A percentile compares a stretch with the other conserved stretches of the same genome.
Conservation (phyloP, 2,329 filamentous ascomycete species). For the Aureobasidium sp. region DNA sequence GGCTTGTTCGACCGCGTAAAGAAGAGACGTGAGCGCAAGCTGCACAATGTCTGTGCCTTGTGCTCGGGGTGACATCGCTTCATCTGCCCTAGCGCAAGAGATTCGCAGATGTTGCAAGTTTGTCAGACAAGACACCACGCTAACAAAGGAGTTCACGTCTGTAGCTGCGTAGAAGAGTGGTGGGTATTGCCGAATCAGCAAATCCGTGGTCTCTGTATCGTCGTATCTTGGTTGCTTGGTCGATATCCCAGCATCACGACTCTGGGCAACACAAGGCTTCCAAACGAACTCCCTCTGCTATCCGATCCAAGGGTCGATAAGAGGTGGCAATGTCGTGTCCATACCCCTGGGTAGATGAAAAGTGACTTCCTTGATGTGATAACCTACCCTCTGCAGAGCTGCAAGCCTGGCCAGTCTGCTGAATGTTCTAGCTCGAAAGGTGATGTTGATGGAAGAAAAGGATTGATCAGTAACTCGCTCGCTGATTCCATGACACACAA, state of each 20-base stretch:
- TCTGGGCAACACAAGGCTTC: slow-evolving; percentile 58
- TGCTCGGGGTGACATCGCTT: slow-evolving; percentile 38
- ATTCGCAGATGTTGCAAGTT: slow-evolving; percentile 67
- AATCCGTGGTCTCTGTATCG: slow-evolving; percentile 66
- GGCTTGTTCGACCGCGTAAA: slow-evolving; percentile 70
- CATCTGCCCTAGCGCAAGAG: slow-evolving; percentile 63
- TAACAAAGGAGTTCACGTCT: slow-evolving; percentile 76
- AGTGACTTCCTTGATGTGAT: slow-evolving; percentile 66
- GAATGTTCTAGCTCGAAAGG: slow-evolving; percentile 66
- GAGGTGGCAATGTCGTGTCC: slow-evolving; percentile 76
- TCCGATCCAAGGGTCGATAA: slow-evolving; percentile 68
- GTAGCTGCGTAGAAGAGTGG: slow-evolving; percentile 83
- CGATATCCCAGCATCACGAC: slow-evolving; percentile 42
- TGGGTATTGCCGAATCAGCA: slow-evolving; percentile 78
- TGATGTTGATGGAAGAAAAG: slow-evolving; percentile 60
- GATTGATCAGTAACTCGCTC: slow-evolving; percentile 59
- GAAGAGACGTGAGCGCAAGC: slow-evolving; percentile 78
- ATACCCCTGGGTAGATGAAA: slow-evolving; percentile 68
- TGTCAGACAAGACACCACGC: slow-evolving; percentile 58
- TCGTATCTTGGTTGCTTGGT: slow-evolving; percentile 65
- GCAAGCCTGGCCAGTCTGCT: slow-evolving; percentile 64
- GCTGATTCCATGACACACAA: slow-evolving; percentile 61
- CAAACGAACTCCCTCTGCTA: slow-evolving; percentile 75
- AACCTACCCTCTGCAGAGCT: slow-evolving; percentile 67
- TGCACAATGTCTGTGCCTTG: slow-evolving; percentile 72